These are phyloP conservation scores for Mallotus nudiflorus DNA, from an alignment of 345 rosid species.

Conservation along the genomic window DNA sequence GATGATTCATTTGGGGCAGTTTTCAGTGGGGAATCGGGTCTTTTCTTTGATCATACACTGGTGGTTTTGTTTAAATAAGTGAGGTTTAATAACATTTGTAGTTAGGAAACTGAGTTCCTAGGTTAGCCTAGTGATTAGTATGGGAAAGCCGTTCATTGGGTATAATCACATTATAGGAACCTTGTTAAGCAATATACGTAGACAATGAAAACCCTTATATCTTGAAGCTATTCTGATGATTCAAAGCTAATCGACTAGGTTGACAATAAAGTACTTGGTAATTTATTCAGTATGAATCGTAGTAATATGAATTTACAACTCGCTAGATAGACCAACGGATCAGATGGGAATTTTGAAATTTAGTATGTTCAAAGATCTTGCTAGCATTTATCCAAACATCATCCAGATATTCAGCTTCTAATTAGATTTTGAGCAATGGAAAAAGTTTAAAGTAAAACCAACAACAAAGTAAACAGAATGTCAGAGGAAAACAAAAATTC, in stretches of 20 bases:
- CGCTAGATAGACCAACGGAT: too few relatives aligned
- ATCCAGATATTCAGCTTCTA: background rate
- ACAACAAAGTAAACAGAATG: background rate
- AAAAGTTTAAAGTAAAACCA: background rate
- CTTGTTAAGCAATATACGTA: background rate
- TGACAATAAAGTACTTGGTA: background rate
- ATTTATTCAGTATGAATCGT: background rate
- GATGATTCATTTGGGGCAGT: background rate
- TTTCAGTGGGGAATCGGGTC: background rate
- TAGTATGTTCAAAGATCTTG: background rate
- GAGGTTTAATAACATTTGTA: background rate
- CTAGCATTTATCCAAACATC: background rate
- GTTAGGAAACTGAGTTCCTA: background rate
- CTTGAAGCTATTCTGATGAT: background rate
- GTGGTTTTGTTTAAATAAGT: too few relatives aligned
- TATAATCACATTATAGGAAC: background rate
- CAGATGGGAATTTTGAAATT: background rate
- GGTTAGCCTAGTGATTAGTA: background rate
- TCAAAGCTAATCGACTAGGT: background rate
- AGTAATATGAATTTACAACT: background rate
- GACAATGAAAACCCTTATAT: background rate
- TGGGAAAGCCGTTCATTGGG: background rate
- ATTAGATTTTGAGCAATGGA: background rate
- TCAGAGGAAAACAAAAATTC: background rate
- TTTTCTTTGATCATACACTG: too few relatives aligned